Conservation (phyloP, 352 stramenopile genomes). For the Aphanomyces stellatus region DNA sequence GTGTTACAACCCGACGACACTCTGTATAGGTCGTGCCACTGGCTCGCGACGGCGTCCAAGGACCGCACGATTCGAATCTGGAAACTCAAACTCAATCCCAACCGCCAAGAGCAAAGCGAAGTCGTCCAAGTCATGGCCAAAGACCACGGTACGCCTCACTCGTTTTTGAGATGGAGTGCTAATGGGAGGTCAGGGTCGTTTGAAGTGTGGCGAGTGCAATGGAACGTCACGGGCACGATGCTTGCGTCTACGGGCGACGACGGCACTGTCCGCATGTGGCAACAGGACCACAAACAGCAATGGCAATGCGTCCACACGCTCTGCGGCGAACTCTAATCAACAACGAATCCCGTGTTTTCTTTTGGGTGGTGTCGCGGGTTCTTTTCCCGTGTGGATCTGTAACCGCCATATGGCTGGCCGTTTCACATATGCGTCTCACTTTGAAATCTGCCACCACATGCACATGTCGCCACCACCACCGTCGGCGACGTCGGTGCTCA, state of each 20-base stretch:
- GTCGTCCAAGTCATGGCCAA: slow-evolving; percentile 69
- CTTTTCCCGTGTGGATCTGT: too few species aligned
- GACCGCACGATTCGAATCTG: slow-evolving; percentile 86
- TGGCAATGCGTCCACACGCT: slow-evolving; percentile 89
- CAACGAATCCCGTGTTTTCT: too few species aligned
- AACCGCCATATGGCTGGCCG: too few species aligned
- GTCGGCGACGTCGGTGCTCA: too few species aligned
- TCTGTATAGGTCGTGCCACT: slow-evolving; percentile 65
- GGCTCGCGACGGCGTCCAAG: slow-evolving; percentile 89
- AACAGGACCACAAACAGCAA: slow-evolving; percentile 86
- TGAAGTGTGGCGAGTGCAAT: slow-evolving; percentile 94
- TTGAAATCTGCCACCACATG: too few species aligned
- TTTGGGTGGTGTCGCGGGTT: too few species aligned
- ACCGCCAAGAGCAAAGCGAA: slow-evolving; percentile 53
- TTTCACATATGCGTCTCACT: too few species aligned
- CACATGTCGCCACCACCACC: too few species aligned
- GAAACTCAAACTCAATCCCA: slow-evolving; percentile 64
- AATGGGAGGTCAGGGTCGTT: slow-evolving; percentile 36
- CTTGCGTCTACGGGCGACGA: slow-evolving; percentile 91
- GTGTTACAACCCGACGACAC: not conserved
- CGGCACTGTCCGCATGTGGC: slow-evolving; percentile 93
- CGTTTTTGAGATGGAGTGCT: not conserved
- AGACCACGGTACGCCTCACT: slow-evolving; percentile 36
- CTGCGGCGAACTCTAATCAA: slow-evolving; percentile 61
- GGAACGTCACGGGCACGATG: slow-evolving; percentile 95